Evolutionary conservation across 2,329 filamentous ascomycete genomes (phyloP), one percentile per base, ranked within the genome.

Genomic region (Emydomyces testavorans): DNA sequence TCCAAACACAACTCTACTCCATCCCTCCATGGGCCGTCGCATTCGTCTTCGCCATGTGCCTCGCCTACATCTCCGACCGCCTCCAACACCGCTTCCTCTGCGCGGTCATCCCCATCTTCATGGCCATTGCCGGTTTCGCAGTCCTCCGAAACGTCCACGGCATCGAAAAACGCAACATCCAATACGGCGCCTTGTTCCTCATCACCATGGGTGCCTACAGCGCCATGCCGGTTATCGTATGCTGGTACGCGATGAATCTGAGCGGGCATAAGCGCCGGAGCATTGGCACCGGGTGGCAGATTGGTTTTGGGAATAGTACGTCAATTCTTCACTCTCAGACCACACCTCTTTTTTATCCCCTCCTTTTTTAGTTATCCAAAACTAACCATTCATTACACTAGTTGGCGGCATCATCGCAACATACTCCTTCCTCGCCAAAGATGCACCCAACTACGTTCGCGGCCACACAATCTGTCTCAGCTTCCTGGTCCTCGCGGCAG

Each of bases 211-310:
- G 86, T 42, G 76, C 78, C 0, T 95, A 93, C 66, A 80, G 79
- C 1, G 85, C 88, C n/a, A 89, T 94, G 83, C 88, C 90, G 0
- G 80, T 94, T 24, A 78, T 88, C 36, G 77, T 88, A 6, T 88
- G 83, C 62, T 89, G 84, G 83, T 88, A 83, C 64, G 82, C 82
- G 56, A 86, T 87, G 78, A 89, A 88, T 57, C 69, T 87, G 1
- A 78, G 78, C 1, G 83, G 83, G 0, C 84, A 88, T 60, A 80
- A 80, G 49, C 75, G 83, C 2, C 73, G 83, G 36, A 74, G 79
- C 6, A 76, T 88, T 13, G 83, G 83, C 10, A 78, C 78, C 6
- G 84, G 82, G 1, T 88, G 82, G 81, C 83, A 88, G 62, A 72
- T 89, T 36, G 82, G 81, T 0, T 86, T 88, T 54, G 84, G 84